A percentile compares a stretch with the other conserved stretches of the same genome.
These are phyloP conservation scores for Diaporthe velutina DNA, from an alignment of 2,329 filamentous ascomycete species.

Conservation along the genomic window DNA sequence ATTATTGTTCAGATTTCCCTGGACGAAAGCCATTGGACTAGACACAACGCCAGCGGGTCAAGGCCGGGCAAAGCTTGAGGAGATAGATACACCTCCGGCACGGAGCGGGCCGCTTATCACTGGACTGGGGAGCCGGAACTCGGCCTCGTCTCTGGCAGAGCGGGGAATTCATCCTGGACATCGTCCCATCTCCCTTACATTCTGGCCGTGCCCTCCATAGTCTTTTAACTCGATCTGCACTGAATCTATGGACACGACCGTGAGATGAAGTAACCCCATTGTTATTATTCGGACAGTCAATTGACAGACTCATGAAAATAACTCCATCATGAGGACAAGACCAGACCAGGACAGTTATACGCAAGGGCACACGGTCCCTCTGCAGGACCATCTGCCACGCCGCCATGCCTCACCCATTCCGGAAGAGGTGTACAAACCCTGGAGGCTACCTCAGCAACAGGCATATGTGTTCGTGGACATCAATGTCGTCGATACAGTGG, in stretches of 20 bases:
- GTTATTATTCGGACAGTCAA: too few relatives aligned
- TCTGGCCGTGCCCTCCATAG: too few relatives aligned
- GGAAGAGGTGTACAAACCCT: slow-evolving; percentile 49
- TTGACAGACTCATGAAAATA: too few relatives aligned
- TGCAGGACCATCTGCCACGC: not conserved
- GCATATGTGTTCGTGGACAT: slow-evolving; percentile 56
- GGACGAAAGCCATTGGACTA: too few relatives aligned
- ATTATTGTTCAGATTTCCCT: too few relatives aligned
- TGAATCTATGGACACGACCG: not conserved
- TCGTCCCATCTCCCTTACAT: not conserved
- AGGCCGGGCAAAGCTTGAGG: too few relatives aligned
- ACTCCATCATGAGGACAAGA: slow-evolving; percentile 7
- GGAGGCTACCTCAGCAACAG: slow-evolving; percentile 50
- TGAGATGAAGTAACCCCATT: too few relatives aligned
- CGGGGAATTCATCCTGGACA: not conserved
- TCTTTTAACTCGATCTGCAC: too few relatives aligned
- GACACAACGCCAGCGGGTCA: too few relatives aligned
- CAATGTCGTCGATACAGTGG: slow-evolving; percentile 56
- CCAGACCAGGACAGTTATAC: too few relatives aligned
- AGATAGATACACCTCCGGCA: not conserved
- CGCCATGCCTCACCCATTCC: slow-evolving; percentile 19
- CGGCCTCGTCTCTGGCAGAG: not conserved
- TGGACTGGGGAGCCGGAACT: not conserved
- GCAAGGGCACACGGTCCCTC: not conserved
- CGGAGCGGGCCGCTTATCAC: slow-evolving; percentile 26